Conservation (phyloP, 2,329 filamentous ascomycete species). For the Xylariaceae sp. region DNA sequence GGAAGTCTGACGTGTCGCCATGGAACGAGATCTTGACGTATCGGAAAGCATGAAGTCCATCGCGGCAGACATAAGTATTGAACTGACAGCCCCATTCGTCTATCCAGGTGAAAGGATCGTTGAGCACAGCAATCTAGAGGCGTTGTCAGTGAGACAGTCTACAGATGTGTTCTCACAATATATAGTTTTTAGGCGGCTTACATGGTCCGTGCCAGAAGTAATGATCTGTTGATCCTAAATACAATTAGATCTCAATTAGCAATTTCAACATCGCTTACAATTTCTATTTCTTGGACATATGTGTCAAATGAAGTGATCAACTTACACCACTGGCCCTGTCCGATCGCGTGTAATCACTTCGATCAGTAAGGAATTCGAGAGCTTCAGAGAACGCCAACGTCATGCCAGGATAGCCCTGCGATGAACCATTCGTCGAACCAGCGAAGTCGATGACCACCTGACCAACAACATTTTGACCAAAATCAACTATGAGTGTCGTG, state of each 20-base stretch:
- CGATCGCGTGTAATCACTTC: constrained; percentile 47
- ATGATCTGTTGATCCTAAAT: constrained; percentile 27
- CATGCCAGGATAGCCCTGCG: constrained; percentile 36
- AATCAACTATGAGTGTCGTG: constrained; percentile 45
- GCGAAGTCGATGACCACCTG: constrained; percentile 40
- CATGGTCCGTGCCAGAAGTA: constrained; percentile 46
- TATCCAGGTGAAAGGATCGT: constrained; percentile 41
- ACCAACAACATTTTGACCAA: constrained; percentile 45
- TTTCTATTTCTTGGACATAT: neutral
- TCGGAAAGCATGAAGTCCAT: constrained; percentile 51
- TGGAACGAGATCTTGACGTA: constrained; percentile 48
- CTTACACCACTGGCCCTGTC: constrained; percentile 34
- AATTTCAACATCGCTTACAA: neutral
- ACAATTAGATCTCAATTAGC: neutral
- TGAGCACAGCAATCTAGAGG: constrained; percentile 40
- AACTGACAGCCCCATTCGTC: constrained; percentile 42
- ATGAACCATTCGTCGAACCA: constrained; percentile 26
- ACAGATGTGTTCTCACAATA: neutral
- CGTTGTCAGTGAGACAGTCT: neutral
- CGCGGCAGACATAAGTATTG: constrained; percentile 42
- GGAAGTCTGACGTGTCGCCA: constrained; percentile 39
- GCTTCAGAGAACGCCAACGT: constrained; percentile 47
- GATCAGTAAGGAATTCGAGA: constrained; percentile 38
- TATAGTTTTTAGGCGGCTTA: constrained; percentile 17
- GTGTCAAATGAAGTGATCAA: constrained; percentile 14